A percentile compares a stretch with the other conserved stretches of the same genome.
Conservation (phyloP, 257 asterid genomes). For the Capsicum baccatum region DNA sequence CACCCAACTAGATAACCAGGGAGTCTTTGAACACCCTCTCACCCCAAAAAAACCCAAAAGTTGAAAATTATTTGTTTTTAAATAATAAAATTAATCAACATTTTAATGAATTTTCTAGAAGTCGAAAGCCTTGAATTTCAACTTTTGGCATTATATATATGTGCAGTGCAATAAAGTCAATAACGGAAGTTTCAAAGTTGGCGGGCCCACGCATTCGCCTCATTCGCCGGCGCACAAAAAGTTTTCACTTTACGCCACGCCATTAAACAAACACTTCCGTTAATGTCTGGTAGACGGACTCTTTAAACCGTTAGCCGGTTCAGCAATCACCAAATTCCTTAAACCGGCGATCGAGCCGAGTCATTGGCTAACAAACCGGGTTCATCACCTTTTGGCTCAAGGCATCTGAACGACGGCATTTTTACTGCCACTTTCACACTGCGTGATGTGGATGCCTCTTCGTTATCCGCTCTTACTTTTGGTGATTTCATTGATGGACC, state of each 20-base stretch:
- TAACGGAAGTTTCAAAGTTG: neutral
- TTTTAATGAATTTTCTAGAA: slow-evolving; percentile 7
- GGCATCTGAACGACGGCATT: slow-evolving; percentile 68
- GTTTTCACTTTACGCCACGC: neutral
- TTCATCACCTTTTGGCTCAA: slow-evolving; percentile 72
- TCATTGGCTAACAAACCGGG: slow-evolving; percentile 41
- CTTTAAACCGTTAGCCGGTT: neutral
- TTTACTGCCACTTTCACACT: slow-evolving; percentile 42
- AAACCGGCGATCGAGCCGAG: slow-evolving; percentile 53
- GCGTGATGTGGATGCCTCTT: slow-evolving; percentile 49
- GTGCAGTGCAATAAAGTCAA: slow-evolving; percentile 1
- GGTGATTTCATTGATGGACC: slow-evolving; percentile 65
- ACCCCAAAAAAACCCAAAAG: neutral
- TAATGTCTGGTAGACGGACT: neutral
- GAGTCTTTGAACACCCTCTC: neutral
- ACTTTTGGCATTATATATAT: neutral
- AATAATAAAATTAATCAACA: neutral
- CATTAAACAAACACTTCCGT: neutral
- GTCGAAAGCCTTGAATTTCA: neutral
- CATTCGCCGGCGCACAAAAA: slow-evolving; percentile 22
- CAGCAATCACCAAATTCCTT: neutral
- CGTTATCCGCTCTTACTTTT: slow-evolving; percentile 46
- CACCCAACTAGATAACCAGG: neutral
- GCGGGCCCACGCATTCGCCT: neutral
- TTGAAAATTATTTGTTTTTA: slow-evolving; percentile 15